Conservation (phyloP, 2,329 filamentous ascomycete species). For the Phyllosticta ampelicida region DNA sequence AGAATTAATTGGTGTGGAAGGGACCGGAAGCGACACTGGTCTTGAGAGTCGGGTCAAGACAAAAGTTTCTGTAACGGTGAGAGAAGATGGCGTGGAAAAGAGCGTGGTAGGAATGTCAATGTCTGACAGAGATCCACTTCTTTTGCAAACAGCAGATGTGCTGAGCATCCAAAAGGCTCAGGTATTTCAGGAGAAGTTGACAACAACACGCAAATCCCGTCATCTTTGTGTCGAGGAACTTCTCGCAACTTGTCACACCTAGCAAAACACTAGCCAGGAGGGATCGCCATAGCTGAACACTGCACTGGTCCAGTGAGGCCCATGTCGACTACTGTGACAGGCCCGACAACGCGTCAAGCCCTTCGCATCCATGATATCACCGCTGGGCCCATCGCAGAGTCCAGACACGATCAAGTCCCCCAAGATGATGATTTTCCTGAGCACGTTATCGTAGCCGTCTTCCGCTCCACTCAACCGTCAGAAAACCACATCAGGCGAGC, state of each 20-base stretch:
- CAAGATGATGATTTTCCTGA: background rate
- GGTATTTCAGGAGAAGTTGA: too few species aligned
- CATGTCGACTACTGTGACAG: background rate
- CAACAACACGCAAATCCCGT: too few species aligned
- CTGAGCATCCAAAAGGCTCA: too few species aligned
- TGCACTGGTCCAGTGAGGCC: background rate
- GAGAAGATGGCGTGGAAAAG: too few species aligned
- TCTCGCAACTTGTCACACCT: background rate
- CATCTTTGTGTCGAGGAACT: background rate
- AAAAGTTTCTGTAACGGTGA: too few species aligned
- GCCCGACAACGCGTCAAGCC: background rate
- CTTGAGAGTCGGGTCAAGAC: too few species aligned
- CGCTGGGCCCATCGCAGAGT: background rate
- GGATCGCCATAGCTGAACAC: background rate
- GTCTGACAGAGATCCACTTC: too few species aligned
- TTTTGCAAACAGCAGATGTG: too few species aligned
- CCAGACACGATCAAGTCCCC: background rate
- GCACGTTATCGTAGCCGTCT: background rate
- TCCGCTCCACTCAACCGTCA: background rate
- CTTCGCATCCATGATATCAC: background rate
- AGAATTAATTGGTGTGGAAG: too few species aligned
- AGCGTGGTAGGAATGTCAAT: too few species aligned
- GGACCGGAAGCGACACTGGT: too few species aligned
- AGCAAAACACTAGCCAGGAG: background rate
- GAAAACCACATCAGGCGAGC: background rate